A percentile compares a stretch with the other conserved stretches of the same genome.
Conservation (phyloP, 768 basidiomycete genomes). For the Russula griseocarnosa region DNA sequence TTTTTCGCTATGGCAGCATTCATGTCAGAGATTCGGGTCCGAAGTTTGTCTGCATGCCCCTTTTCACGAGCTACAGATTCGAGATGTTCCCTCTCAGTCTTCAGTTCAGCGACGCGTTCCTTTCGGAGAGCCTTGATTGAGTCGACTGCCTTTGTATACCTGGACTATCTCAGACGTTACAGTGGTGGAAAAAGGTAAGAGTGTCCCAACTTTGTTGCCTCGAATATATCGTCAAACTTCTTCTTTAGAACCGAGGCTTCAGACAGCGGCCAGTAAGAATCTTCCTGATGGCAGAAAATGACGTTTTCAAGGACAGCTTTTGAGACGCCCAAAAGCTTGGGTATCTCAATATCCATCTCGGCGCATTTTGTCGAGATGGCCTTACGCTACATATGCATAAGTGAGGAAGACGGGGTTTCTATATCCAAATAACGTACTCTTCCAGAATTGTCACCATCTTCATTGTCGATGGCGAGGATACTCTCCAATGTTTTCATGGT, state of each 20-base stretch:
- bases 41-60: slow-evolving; percentile 79
- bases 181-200: background rate
- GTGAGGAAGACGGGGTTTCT: background rate
- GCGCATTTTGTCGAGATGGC: slow-evolving; percentile 97
- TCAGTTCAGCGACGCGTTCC: slow-evolving; percentile 85
- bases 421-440: slow-evolving; percentile 53
- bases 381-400: slow-evolving; percentile 52
- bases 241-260: slow-evolving; percentile 92
- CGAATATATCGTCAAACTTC: slow-evolving; percentile 99
- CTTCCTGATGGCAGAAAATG: slow-evolving; percentile 99
- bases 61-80: slow-evolving; percentile 77
- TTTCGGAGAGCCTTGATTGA: slow-evolving; percentile 88
- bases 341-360: slow-evolving; percentile 93
- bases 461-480: slow-evolving; percentile 71
- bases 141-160: slow-evolving; percentile 96
- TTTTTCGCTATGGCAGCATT: slow-evolving; percentile 61
- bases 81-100: slow-evolving; percentile 86
- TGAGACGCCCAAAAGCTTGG: slow-evolving; percentile 88
- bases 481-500: slow-evolving; percentile 98
- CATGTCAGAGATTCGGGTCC: slow-evolving; percentile 56
- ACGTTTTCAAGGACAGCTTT: slow-evolving; percentile 99
- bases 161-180: slow-evolving; percentile 33
- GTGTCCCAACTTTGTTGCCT: slow-evolving; percentile 77
- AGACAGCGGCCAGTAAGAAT: slow-evolving; percentile 95
- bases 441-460: slow-evolving; percentile 58